A percentile compares a stretch with the other conserved stretches of the same genome.
Conservation (phyloP, 2,329 filamentous ascomycete species). For the Aspergillus sergii region DNA sequence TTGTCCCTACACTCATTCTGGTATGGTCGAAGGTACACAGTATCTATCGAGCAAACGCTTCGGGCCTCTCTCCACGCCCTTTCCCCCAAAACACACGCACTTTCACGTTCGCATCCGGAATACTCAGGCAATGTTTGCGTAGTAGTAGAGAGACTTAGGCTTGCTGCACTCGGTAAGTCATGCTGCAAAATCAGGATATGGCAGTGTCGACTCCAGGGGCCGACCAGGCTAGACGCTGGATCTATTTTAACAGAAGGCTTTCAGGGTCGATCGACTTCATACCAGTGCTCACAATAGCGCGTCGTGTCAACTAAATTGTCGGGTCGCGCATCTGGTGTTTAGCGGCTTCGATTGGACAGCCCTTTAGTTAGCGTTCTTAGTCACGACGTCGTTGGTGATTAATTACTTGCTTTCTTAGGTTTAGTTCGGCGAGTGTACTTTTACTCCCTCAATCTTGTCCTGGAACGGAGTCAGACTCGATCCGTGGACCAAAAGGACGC, state of each 20-base stretch:
- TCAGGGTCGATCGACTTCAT: constrained; percentile 2
- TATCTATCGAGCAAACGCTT: not conserved
- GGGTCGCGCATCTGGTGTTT: constrained; percentile 17
- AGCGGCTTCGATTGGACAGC: constrained; percentile 6
- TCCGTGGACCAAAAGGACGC: constrained; percentile 17
- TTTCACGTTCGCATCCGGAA: constrained; percentile 9
- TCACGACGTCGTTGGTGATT: constrained; percentile 9
- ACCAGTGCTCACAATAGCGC: constrained; percentile 14
- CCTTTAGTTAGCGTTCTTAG: constrained; percentile 11
- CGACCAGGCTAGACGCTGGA: not conserved
- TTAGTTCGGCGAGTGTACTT: constrained; percentile 8
- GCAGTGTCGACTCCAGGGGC: not conserved
- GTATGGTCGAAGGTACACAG: not conserved
- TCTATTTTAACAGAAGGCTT: not conserved
- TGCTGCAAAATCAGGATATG: not conserved
- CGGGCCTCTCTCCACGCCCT: not conserved
- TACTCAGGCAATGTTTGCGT: not conserved
- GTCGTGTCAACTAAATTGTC: constrained; percentile 22
- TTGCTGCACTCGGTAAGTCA: constrained; percentile 7
- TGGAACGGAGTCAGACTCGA: constrained; percentile 22
- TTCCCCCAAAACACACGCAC: not conserved
- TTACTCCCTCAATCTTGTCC: constrained; percentile 6
- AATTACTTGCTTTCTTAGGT: constrained; percentile 6
- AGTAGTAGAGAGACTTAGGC: not conserved
- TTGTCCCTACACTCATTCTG: not conserved